These are phyloP conservation scores for Alternaria gaisen DNA, from an alignment of 2,329 filamentous ascomycete genomes.

Conservation along the genomic window DNA sequence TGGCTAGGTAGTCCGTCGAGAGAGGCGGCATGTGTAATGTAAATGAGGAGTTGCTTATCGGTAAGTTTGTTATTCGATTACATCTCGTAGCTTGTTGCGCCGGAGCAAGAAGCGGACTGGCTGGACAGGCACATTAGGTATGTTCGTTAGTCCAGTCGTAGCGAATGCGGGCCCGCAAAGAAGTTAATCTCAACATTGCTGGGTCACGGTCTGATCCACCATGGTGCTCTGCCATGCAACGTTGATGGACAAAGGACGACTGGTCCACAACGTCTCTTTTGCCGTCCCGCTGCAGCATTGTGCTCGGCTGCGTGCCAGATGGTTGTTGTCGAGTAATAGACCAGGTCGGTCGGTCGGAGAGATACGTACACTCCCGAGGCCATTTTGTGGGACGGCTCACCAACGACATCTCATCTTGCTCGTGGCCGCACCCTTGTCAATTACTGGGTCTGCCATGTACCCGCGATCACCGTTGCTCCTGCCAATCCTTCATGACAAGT, in stretches of 20 bases:
- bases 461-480: constrained; percentile 23
- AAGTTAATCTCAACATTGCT: constrained; percentile 13
- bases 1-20: constrained; percentile 19
- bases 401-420: constrained; percentile 25
- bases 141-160: constrained; percentile 9
- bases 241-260: constrained; percentile 7
- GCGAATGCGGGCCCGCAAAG: constrained; percentile 15
- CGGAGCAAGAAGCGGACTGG: constrained; percentile 22
- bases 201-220: constrained; percentile 18
- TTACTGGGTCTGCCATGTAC: constrained; percentile 16
- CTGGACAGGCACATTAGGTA: constrained; percentile 17
- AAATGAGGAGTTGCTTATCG: constrained; percentile 41
- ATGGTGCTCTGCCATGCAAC: constrained; percentile 29
- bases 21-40: constrained; percentile 35
- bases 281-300: constrained; percentile 28
- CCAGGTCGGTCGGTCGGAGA: constrained; percentile 30
- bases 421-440: constrained; percentile 26
- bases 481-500: constrained; percentile 17
- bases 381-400: constrained; percentile 14
- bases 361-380: constrained; percentile 11
- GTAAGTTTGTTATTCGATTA: constrained; percentile 40
- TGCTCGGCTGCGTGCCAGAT: constrained; percentile 12
- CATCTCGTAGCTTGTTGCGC: constrained; percentile 31
- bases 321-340: constrained; percentile 15
- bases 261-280: constrained; percentile 26